Base-by-base conservation (phyloP, 208 protist species). In the Crithidia thermophila region DNA sequence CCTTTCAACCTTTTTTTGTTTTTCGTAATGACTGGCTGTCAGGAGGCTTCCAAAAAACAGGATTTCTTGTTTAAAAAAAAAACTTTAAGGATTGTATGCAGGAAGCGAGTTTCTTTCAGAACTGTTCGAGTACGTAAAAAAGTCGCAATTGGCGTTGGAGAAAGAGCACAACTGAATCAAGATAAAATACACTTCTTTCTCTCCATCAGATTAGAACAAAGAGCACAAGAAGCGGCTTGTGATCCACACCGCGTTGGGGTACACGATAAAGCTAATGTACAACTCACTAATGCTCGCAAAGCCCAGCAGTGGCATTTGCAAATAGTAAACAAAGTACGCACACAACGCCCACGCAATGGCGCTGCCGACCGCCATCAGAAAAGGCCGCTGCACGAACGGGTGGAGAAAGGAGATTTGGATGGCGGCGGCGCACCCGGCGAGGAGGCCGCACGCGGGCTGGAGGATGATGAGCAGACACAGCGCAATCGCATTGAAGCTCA, bases 191-290 rank as follows among this genome's bases (percentile, higher is more conserved):
- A n/a, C 28, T 56, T 40, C 31, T 56, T 56, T 40, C 13, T 40
- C 18, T 59, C n/a, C n/a, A n/a, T n/a, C n/a, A n/a, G n/a, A n/a
- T 66, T 25, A 42, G 23, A 25, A 14, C 2, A 49, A 6, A 37
- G 37, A 49, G 23, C 70, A 65, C 36, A 79, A 27, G 37, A 79
- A 49, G 25, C 65, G 65, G 47, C 73, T 68, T 8, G 70, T 72
- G 4, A 84, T 60, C 85, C 81, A 91, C 18, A 91, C 23, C 1
- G 76, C 72, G 47, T 85, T 91, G 39, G 81, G 81, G 62, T 86
- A 91, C n/a, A 84, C 60, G 23, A 91, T 77, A 67, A 81, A 80
- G 36, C 67, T 79, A 11, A 88, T 51, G 67, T 82, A 84, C n/a
- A 76, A 47, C 30, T 79, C 79, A 30, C 77, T 82, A 53, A 77